Evolutionary conservation across 2,329 filamentous ascomycete genomes (phyloP).

Genomic region (Phialocephala sp.): DNA sequence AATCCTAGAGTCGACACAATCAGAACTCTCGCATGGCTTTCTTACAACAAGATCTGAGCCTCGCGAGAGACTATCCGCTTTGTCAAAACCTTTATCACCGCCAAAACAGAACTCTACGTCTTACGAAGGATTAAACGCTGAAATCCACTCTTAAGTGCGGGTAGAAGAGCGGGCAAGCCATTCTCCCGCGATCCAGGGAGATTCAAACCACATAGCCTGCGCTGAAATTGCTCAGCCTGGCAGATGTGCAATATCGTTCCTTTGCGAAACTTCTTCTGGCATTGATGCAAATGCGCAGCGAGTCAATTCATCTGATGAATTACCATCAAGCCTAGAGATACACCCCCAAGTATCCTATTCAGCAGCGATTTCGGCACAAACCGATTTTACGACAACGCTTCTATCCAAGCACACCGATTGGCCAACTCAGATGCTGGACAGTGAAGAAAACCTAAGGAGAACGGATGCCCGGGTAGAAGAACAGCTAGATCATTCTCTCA

Average conservation of each 20-base stretch:
- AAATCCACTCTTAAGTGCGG: neutral
- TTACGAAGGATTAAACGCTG: constrained; percentile 2
- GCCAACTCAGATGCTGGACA: too few species aligned
- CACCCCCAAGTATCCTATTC: too few species aligned
- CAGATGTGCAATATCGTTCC: neutral
- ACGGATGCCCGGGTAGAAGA: too few species aligned
- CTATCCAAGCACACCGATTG: too few species aligned
- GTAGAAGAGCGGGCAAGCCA: neutral
- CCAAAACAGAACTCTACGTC: constrained; percentile 11
- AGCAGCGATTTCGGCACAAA: too few species aligned
- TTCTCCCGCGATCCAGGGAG: neutral
- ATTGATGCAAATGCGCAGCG: too few species aligned
- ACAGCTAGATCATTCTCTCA: too few species aligned
- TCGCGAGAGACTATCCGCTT: constrained; percentile 1
- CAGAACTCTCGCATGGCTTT: neutral
- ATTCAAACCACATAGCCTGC: neutral
- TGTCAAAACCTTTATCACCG: constrained; percentile 10
- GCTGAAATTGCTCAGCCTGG: neutral
- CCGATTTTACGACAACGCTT: too few species aligned
- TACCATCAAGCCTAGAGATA: too few species aligned
- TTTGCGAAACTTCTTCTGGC: too few species aligned
- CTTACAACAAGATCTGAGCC: constrained; percentile 5
- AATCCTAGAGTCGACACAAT: neutral
- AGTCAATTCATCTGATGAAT: too few species aligned
- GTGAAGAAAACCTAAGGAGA: too few species aligned